Evolutionary conservation across 192 early-diverging fungal species (phyloP).

Genomic region (Tieghemiomyces parasiticus): DNA sequence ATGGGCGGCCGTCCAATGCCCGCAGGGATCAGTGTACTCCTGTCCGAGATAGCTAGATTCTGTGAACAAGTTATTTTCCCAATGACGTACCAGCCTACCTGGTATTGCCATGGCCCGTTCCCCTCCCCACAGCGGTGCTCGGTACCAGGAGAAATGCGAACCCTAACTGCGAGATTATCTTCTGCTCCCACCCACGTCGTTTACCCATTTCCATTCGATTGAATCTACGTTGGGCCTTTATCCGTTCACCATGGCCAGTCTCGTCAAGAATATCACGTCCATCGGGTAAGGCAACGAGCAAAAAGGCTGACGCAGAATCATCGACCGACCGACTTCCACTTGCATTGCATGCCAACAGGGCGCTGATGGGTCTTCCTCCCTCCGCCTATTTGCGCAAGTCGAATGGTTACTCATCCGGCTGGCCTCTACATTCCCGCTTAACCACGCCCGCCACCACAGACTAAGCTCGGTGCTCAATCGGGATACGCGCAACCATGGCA

Average conservation of each 20-base stretch:
- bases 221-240: too few relatives aligned
- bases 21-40: too few relatives aligned
- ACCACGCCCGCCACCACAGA: constrained; percentile 22
- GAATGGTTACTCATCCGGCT: background rate
- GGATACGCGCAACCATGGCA: constrained; percentile 60
- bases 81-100: too few relatives aligned
- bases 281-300: background rate
- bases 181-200: too few relatives aligned
- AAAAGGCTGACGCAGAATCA: background rate
- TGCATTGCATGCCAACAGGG: background rate
- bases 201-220: too few relatives aligned
- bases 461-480: constrained; percentile 80
- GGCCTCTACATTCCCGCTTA: background rate
- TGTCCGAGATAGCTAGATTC: too few relatives aligned
- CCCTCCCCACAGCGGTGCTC: too few relatives aligned
- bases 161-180: too few relatives aligned
- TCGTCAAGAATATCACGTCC: background rate
- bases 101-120: too few relatives aligned
- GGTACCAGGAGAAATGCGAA: too few relatives aligned
- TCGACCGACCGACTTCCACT: background rate
- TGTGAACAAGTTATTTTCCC: too few relatives aligned
- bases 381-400: background rate
- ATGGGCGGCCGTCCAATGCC: too few relatives aligned
- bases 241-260: background rate
- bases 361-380: background rate